These are phyloP conservation scores for Tylopilus orsonianus DNA, from an alignment of 1,284 basidiomycete species.

Conservation along the genomic window DNA sequence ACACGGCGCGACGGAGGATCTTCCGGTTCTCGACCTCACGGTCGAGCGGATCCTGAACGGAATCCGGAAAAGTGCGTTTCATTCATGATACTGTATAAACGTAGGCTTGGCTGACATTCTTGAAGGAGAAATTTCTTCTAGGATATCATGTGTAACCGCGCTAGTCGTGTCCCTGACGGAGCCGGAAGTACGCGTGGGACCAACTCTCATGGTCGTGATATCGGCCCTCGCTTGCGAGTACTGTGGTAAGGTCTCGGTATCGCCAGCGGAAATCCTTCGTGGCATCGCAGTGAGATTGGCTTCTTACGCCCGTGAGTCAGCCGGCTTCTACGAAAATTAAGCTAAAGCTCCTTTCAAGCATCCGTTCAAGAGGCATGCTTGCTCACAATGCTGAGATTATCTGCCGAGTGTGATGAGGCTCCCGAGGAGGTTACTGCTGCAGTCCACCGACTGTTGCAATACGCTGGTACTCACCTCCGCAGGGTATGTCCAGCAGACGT, in stretches of 20 bases:
- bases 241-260: constrained; percentile 47
- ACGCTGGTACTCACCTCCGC: constrained; percentile 52
- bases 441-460: constrained; percentile 45
- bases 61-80: constrained; percentile 47
- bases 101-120: constrained; percentile 15
- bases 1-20: constrained; percentile 28
- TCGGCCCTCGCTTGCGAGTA: constrained; percentile 65
- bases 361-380: constrained; percentile 69
- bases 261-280: constrained; percentile 51
- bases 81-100: background rate
- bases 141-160: constrained; percentile 48
- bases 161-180: constrained; percentile 52
- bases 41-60: constrained; percentile 54
- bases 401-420: constrained; percentile 55
- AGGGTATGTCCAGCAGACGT: constrained; percentile 40
- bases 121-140: constrained; percentile 45
- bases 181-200: constrained; percentile 41
- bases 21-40: constrained; percentile 50
- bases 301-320: constrained; percentile 47
- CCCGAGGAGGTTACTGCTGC: constrained; percentile 43
- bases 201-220: constrained; percentile 63
- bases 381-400: constrained; percentile 64
- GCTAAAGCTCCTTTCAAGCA: constrained; percentile 38
- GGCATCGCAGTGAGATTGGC: constrained; percentile 49
- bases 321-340: background rate